Base-by-base conservation (phyloP, 345 rosid species). In the Anastatica hierochuntica region DNA sequence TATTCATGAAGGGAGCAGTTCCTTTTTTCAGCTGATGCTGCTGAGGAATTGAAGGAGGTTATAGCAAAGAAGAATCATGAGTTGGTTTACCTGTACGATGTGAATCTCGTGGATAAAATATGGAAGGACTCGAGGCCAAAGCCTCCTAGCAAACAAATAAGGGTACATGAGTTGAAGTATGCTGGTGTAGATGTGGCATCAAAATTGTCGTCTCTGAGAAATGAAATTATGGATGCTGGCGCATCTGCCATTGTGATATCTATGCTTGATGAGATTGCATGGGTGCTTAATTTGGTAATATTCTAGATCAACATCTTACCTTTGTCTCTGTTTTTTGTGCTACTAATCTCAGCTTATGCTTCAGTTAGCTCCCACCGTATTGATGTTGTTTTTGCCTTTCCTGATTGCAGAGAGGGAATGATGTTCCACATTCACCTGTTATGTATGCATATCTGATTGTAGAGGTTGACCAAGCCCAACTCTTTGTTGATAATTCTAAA, bases 381-480 rank as follows among this genome's bases (percentile, higher is more conserved):
- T 61, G 53, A 48, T 54, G 46, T 45, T 63, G 21, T 51, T 49
- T 47, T 38, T 39, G 44, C 19, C 33, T 41, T 29, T 48, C 58
- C 48, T 48, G 55, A 56, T 68, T 76, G 74, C 78, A 90, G 98
- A 82, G 98, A 77, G 98, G 96, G 66, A 71, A 78, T 21, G 98
- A 90, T 71, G 81, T 87, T 74, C 96, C 96, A 57, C 83, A 90
- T 78, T 87, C 96, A n/a, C 96, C 98, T 49, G 96, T 90, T 53
- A 79, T 74, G 79, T 90, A 90, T 64, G 89, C 96, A 21, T 87
- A 90, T 75, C 65, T 90, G 51, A 74, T 81, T 13, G 85, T 90
- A 42, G 94, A 76, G 76, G 65, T 74, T 47, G 81, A 78, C 64
- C 66, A 68, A 42, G 90, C 95, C 56, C 74, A 74, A 55, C 60